Base-by-base conservation (phyloP, 176 grass and related monocot genomes). In the Hyparrhenia diplandra region DNA sequence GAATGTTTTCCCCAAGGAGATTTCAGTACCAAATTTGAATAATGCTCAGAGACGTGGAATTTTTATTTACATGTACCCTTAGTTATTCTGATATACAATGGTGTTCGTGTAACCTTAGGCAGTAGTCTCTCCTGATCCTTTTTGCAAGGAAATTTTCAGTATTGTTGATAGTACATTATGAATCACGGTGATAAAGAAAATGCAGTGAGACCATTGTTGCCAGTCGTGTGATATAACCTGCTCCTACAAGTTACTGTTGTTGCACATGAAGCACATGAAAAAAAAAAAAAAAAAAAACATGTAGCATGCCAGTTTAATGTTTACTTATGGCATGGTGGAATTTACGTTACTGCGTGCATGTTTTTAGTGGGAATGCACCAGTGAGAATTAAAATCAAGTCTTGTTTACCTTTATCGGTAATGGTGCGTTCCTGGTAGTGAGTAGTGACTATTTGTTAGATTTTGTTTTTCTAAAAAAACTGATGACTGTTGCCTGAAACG, bases 171-270 rank as follows among this genome's bases (percentile, higher is more conserved):
- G 2, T 31, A 30, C 8, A 17, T 58, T 27, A 58, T n/a, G 11
- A 55, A 34, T 46, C 46, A 51, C 1, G 20, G 10, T 55, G 20
- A 37, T n/a, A 45, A 71, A 71, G 13, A 24, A 73, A 9, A 43
- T 49, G 39, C 25, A 47, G 27, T 49, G 14, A 76, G 25, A 68
- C 23, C 11, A 65, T 4, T 14, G 41, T 64, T 36, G 59, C 24
- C 13, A 76, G 29, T 62, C 32, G 36, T 64, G 58, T 55, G 46
- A 74, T 57, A 86, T 52, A 52, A 6, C 34, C 31, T 71, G 80
- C 78, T 83, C 80, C 43, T 25, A 27, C 25, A 25, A 70, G 21
- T n/a, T 69, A 42, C 13, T 10, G 13, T 39, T 67, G 29, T 87
- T 97, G 52, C 52, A n/a, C 18, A 55, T 55, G 18, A 55, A 54